Conservation (phyloP, 306 rosid species). For the Canavalia gladiata region DNA sequence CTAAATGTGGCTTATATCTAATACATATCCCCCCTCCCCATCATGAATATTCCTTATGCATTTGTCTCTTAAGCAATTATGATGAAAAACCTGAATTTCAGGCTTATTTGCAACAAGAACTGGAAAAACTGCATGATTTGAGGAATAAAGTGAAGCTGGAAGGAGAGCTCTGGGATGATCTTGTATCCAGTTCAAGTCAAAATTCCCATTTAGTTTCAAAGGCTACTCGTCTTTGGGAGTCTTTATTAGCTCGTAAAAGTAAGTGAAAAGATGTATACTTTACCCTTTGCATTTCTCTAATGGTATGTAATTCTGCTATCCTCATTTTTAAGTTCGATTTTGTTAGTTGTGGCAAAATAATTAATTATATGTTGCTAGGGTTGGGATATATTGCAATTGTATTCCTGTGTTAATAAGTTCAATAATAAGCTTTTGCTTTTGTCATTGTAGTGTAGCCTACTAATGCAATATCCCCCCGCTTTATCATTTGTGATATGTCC, state of each 20-base stretch:
- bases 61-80: constrained; percentile 31
- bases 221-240: constrained; percentile 99
- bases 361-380: background rate
- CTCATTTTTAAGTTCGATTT: constrained; percentile 15
- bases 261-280: constrained; percentile 51
- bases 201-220: constrained; percentile 96
- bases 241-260: constrained; percentile 96
- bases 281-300: constrained; percentile 28
- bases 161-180: constrained; percentile 99
- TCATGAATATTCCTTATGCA: constrained; percentile 15
- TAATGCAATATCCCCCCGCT: too few relatives aligned
- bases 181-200: constrained; percentile 97
- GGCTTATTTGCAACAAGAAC: constrained; percentile 99
- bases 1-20: constrained; percentile 7
- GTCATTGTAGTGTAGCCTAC: background rate
- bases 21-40: constrained; percentile 24
- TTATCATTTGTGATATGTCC: constrained; percentile 16
- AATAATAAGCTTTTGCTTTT: constrained; percentile 5
- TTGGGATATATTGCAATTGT: background rate
- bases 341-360: background rate
- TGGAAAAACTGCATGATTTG: constrained; percentile 92
- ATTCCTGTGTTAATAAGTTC: constrained; percentile 8
- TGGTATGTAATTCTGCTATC: constrained; percentile 23
- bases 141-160: constrained; percentile 98
- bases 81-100: constrained; percentile 56